Base-by-base conservation (phyloP, 164 flowering plant genomes). In the Taxillus chinensis region DNA sequence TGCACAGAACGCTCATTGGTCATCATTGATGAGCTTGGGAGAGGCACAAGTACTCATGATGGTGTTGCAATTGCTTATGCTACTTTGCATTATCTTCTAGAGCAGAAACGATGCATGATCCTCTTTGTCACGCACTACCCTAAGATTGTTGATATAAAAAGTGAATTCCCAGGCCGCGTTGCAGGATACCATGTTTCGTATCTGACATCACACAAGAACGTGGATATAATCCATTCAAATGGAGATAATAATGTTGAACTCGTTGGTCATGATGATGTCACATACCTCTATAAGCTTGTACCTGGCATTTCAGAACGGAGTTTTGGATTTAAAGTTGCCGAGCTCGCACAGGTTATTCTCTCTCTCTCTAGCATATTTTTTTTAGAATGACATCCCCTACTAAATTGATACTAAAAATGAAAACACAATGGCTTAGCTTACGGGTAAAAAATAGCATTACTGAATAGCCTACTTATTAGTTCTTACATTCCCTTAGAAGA, bases 41-140 rank as follows among this genome's bases (percentile, higher is more conserved):
- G 99, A 73, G 99, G 96, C 62, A 93, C 99, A 39, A 93, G 97
- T 66, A 93, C 99, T 41, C 97, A 93, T 71, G 99, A 93, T 74
- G 99, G 96, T 14, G 91, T 86, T 27, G 95, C 97, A 3, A 84
- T 93, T 77, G 97, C 99, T 63, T 85, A 89, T 72, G 96, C 97
- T 43, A 78, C 96, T 55, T 67, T 93, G 77, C 89, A 86, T 54
- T 60, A 83, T 76, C 85, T 93, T 54, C 68, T 93, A 27, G 70
- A 78, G 72, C 77, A 83, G 67, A 90, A 82, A 68, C 78, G 68
- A 75, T 81, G 96, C 78, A 77, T 89, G 89, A 74, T 78, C 53
- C 92, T 93, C 60, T 93, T 93, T 78, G 99, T 93, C 63, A 93
- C 99, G 16, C 99, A 93, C 74, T 93, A 89, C 73, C 99, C 96